phyloP scores from a whole-genome alignment of 495 filamentous ascomycete genomes.

The Cairneyella variabilis region DNA sequence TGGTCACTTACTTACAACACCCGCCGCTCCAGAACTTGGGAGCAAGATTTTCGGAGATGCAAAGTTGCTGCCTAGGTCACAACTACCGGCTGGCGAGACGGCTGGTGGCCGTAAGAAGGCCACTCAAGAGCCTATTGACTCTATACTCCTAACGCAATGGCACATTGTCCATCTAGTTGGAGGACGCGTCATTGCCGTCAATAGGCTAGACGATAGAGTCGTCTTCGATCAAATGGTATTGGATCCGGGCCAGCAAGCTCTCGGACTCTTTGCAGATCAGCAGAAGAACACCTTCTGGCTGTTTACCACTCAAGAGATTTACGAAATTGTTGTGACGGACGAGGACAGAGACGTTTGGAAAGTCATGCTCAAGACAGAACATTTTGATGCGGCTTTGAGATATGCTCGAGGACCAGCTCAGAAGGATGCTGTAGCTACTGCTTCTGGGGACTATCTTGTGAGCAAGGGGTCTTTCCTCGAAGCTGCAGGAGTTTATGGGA shows the following conservation, averaged over 20 bases:
- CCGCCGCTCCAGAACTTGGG: conserved; percentile 53
- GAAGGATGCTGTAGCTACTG: conserved; percentile 83
- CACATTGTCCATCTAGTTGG: conserved; percentile 86
- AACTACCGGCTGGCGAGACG: conserved; percentile 65
- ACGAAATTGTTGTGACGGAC: conserved; percentile 83
- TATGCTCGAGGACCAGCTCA: conserved; percentile 71
- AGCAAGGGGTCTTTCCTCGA: conserved; percentile 75
- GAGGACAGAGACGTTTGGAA: conserved; percentile 95
- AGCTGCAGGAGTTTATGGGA: conserved; percentile 85
- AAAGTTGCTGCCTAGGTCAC: conserved; percentile 68
- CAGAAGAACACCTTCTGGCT: conserved; percentile 97
- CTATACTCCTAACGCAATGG: conserved; percentile 88
- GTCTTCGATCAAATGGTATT: conserved; percentile 84
- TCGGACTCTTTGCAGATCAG: conserved; percentile 80
- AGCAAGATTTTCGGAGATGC: conserved; percentile 63
- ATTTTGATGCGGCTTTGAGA: conserved; percentile 81
- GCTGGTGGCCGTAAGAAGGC: conserved; percentile 58
- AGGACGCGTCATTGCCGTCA: conserved; percentile 74
- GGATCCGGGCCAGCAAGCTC: conserved; percentile 69
- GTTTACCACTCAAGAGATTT: conserved; percentile 85
- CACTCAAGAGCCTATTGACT: conserved; percentile 65
- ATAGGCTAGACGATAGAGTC: conserved; percentile 76
- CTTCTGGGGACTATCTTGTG: conserved; percentile 83
- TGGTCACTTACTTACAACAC: conserved; percentile 61
- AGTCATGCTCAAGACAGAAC: conserved; percentile 77